Conservation (phyloP, 371 early-diverging fungal genomes). For the Lichtheimia hyalospora region DNA sequence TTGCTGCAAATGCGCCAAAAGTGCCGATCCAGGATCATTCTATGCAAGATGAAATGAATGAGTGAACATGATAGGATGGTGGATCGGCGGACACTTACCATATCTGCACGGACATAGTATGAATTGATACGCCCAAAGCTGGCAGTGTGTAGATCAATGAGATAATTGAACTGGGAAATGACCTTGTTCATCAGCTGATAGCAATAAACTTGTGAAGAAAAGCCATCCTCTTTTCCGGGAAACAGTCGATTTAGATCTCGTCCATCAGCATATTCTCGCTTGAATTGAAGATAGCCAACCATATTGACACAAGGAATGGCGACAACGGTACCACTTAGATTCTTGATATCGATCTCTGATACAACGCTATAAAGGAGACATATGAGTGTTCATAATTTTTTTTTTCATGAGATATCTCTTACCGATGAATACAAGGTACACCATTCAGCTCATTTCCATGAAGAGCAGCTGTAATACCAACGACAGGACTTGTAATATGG, state of each 20-base stretch:
- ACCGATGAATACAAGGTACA: constrained; percentile 86
- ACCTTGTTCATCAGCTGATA: constrained; percentile 81
- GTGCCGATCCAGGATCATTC: constrained; percentile 70
- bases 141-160: constrained; percentile 90
- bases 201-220: constrained; percentile 82
- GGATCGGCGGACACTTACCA: constrained; percentile 38
- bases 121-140: constrained; percentile 85
- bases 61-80: neutral
- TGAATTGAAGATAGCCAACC: constrained; percentile 78
- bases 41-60: neutral
- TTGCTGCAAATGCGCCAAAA: constrained; percentile 84
- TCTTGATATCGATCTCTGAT: constrained; percentile 71
- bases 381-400: neutral
- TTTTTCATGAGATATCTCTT: constrained; percentile 11
- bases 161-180: constrained; percentile 75
- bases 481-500: constrained; percentile 23
- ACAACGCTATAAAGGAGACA: constrained; percentile 51
- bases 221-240: constrained; percentile 77
- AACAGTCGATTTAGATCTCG: constrained; percentile 86
- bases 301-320: constrained; percentile 89
- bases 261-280: constrained; percentile 82
- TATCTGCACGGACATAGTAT: constrained; percentile 85
- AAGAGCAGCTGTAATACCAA: constrained; percentile 70
- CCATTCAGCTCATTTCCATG: constrained; percentile 95
- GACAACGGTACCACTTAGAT: constrained; percentile 82